Conservation (phyloP, 225 moss, liverwort and hornwort genomes). For the Pseudoscleropodium purum region DNA sequence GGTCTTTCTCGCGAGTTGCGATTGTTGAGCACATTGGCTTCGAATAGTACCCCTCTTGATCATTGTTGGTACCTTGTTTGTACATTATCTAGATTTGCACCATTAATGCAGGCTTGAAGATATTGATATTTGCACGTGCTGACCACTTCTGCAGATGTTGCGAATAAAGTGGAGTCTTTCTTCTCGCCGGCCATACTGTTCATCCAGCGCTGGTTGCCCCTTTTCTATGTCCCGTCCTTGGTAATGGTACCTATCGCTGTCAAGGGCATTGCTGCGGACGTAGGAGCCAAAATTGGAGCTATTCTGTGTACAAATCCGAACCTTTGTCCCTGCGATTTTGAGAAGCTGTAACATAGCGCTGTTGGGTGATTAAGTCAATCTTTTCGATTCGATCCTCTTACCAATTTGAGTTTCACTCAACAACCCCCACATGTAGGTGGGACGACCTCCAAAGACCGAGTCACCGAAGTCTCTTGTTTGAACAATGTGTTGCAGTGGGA, state of each 20-base stretch:
- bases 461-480: constrained; percentile 3
- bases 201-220: constrained; percentile 95
- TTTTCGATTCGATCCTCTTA: neutral
- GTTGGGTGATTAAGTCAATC: neutral
- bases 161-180: constrained; percentile 57
- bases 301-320: constrained; percentile 54
- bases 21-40: neutral
- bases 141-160: constrained; percentile 29
- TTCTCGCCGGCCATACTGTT: constrained; percentile 76
- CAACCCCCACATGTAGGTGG: neutral
- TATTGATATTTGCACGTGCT: constrained; percentile 1
- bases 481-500: constrained; percentile 42
- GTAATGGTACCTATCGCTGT: constrained; percentile 86
- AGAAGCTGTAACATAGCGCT: neutral
- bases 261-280: constrained; percentile 68
- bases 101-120: constrained; percentile 1
- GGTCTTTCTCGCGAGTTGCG: neutral
- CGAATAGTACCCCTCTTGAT: neutral
- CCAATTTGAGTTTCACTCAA: neutral
- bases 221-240: constrained; percentile 96
- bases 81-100: neutral
- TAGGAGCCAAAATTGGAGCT: constrained; percentile 69
- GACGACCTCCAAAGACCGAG: neutral
- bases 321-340: neutral
- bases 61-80: neutral